These are phyloP conservation scores for Suillus tomentosus DNA, from an alignment of 768 basidiomycete species.

Conservation along the genomic window DNA sequence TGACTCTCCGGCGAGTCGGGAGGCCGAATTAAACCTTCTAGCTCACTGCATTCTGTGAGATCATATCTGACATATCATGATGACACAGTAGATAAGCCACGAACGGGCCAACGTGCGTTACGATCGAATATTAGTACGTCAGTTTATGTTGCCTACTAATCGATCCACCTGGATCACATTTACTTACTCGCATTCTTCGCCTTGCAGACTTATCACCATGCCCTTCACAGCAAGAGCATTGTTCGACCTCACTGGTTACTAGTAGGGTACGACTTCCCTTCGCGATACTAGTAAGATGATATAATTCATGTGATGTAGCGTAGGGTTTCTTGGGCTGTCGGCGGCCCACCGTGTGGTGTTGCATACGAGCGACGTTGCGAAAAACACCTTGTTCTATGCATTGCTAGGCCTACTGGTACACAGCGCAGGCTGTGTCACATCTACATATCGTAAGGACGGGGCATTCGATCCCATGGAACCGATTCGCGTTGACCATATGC, in stretches of 20 bases:
- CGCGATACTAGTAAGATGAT: too few species aligned
- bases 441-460: too few species aligned
- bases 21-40: neutral
- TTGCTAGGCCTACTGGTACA: slow-evolving; percentile 27
- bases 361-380: neutral
- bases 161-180: too few species aligned
- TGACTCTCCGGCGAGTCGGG: too few species aligned
- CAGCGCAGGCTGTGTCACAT: slow-evolving; percentile 49
- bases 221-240: neutral
- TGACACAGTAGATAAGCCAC: too few species aligned
- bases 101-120: neutral
- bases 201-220: neutral
- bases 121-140: too few species aligned
- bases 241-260: neutral
- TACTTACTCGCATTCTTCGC: too few species aligned
- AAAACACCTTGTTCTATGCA: neutral
- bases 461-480: too few species aligned
- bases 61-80: too few species aligned
- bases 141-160: too few species aligned
- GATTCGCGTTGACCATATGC: too few species aligned
- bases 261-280: neutral
- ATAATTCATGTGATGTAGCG: neutral
- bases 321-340: neutral
- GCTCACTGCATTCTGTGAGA: neutral
- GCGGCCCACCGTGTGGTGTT: too few species aligned